Base-by-base conservation (phyloP, 768 basidiomycete genomes). In the Rhizopogon rudus region DNA sequence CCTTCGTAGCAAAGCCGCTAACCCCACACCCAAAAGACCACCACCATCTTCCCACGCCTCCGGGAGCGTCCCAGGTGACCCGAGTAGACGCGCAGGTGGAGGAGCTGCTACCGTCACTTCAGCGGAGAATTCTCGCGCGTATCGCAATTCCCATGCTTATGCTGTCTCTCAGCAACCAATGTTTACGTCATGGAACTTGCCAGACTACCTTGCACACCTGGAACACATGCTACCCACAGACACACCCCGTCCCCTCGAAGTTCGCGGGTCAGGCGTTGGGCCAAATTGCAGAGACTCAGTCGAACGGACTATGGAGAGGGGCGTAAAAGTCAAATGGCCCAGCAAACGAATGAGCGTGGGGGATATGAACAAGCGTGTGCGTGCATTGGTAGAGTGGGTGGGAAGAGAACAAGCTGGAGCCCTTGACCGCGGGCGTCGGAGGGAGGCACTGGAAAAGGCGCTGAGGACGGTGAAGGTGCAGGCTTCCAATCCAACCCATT, bases 341-440 rank as follows among this genome's bases (percentile, higher is more conserved):
- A 84, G 84, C 60, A 94, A 95, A 72, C 81, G 96, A 51, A 94
- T 87, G 82, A 97, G 94, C 61, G 87, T 96, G n/a, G 88, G 86
- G 17, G 96, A 98, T 68, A 96, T 98, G 93, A 91, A 93, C 70
- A 97, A 97, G 73, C 85, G 96, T 25, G 91, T 96, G 22, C 79
- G 91, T 37, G 83, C 87, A 42, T 78, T 98, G 46, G 83, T 96
- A 17, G 95, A 97, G 64, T 98, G 91, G 85, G 92, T 97, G n/a
- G 90, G 88, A 29, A 77, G 92, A 55, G 89, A 93, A 65, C 90
- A 93, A 69, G 89, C 87, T 7, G 82, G 77, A 60, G 86, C 87
- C 9, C 75, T 80, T 39, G 91, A 91, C 65, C 81, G 91, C 42
- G 77, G 77, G 29, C 78, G 88, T 60, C 74, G 90, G 58, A 77